Base-by-base conservation (phyloP, 2,329 filamentous ascomycete species). In the Verticillium zaregamsianum region DNA sequence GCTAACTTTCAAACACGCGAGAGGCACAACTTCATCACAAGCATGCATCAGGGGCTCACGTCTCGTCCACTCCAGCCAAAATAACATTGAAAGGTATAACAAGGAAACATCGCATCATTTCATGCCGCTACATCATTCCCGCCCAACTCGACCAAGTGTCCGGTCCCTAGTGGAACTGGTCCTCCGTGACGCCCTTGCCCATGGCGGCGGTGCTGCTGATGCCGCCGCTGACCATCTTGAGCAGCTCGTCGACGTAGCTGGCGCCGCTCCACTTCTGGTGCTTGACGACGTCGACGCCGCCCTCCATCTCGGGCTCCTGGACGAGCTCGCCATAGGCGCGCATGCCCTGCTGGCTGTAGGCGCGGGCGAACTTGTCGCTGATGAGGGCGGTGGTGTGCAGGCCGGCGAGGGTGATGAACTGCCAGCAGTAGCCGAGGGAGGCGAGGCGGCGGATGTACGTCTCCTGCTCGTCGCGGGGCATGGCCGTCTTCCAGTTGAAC, bases 401-500 rank as follows among this genome's bases (percentile, higher is more conserved):
- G 68, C 95, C 95, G 5, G 94, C 95, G 56, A 99, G 87, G n/a
- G 95, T 99, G 82, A 99, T 99, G 84, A 99, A 99, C 79, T 99
- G 95, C 95, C 95, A 99, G 86, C 92, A 96, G 86, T 99, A 99
- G 66, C 95, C 95, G 57, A 99, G 86, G 65, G 81, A 72, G 64
- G 89, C 93, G 49, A 99, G 90, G 52, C 95, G 91, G 66, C 88
- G 82, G 81, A 99, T 99, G 81, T 98, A 99, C 23, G 95, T 99
- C 81, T 97, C 92, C 80, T 99, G 95, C 76, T 98, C 94, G 59
- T 85, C 83, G 67, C 90, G 87, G 55, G 92, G 85, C 93, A 97
- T 97, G 70, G 94, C 95, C 62, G 93, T 85, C 83, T 98, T 98
- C 95, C 95, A 99, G 87, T 99, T 99, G 90, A 99, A 99, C 3